These are phyloP conservation scores for Boletus barrowsii DNA, from an alignment of 768 basidiomycete species.

Conservation along the genomic window DNA sequence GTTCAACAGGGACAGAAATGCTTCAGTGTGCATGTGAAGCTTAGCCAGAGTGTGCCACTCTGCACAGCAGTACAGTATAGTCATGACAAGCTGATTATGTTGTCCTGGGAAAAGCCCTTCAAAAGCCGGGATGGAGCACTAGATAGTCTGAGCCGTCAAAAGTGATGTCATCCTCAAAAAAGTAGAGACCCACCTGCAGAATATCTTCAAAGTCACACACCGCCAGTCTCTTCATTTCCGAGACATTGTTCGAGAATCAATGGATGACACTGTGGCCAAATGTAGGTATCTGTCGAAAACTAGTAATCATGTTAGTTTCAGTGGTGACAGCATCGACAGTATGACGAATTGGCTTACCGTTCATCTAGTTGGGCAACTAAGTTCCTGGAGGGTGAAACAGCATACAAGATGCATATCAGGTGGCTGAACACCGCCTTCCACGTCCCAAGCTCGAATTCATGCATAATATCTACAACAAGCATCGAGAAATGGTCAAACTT, in stretches of 20 bases:
- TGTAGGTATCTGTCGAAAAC: constrained; percentile 3
- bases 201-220: too few relatives aligned
- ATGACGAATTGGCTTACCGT: constrained; percentile 11
- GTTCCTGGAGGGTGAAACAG: not conserved
- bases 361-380: constrained; percentile 21
- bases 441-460: constrained; percentile 24
- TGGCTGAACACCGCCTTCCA: constrained; percentile 38
- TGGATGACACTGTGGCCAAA: too few relatives aligned
- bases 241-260: too few relatives aligned
- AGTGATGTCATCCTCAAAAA: too few relatives aligned
- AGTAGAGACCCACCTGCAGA: too few relatives aligned
- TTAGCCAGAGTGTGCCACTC: constrained; percentile 35
- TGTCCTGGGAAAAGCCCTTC: constrained; percentile 33
- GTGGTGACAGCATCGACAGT: not conserved
- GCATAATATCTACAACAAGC: constrained; percentile 30
- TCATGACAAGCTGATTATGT: constrained; percentile 19
- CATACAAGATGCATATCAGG: constrained; percentile 31
- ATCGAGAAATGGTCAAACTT: constrained; percentile 24
- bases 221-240: too few relatives aligned
- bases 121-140: constrained; percentile 36
- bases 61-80: constrained; percentile 26
- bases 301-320: not conserved
- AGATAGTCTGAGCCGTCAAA: too few relatives aligned
- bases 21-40: constrained; percentile 5
- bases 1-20: constrained; percentile 19